Conservation (phyloP, 106 monocot genomes). For the Gastrodia elata region DNA sequence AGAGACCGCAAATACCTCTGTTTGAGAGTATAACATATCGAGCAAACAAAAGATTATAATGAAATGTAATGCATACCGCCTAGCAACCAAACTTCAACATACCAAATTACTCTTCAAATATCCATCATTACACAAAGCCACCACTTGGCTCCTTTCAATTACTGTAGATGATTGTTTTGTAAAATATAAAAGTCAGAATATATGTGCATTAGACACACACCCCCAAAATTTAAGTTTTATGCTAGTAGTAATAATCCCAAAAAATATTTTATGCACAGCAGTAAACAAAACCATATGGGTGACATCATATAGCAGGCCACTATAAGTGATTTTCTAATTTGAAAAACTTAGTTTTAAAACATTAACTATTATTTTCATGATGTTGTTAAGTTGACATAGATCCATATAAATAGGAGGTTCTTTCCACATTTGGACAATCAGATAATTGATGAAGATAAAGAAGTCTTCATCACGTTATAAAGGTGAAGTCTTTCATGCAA, state of each 20-base stretch:
- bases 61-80: too few relatives aligned
- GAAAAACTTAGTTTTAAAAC: background rate
- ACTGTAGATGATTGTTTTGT: too few relatives aligned
- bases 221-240: too few relatives aligned
- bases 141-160: too few relatives aligned
- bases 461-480: background rate
- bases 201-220: too few relatives aligned
- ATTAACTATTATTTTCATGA: background rate
- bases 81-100: too few relatives aligned
- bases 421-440: background rate
- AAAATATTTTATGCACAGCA: background rate
- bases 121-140: too few relatives aligned
- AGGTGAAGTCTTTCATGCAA: background rate
- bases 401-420: background rate
- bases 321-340: background rate
- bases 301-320: background rate
- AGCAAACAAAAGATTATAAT: too few relatives aligned
- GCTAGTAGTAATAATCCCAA: background rate
- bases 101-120: too few relatives aligned
- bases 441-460: background rate
- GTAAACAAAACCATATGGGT: background rate
- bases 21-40: too few relatives aligned
- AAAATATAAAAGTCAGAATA: too few relatives aligned
- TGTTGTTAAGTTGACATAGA: background rate
- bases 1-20: too few relatives aligned